These are phyloP conservation scores for Medakamo hakoo DNA, from an alignment of 139 green algal genomes.

Conservation along the genomic window DNA sequence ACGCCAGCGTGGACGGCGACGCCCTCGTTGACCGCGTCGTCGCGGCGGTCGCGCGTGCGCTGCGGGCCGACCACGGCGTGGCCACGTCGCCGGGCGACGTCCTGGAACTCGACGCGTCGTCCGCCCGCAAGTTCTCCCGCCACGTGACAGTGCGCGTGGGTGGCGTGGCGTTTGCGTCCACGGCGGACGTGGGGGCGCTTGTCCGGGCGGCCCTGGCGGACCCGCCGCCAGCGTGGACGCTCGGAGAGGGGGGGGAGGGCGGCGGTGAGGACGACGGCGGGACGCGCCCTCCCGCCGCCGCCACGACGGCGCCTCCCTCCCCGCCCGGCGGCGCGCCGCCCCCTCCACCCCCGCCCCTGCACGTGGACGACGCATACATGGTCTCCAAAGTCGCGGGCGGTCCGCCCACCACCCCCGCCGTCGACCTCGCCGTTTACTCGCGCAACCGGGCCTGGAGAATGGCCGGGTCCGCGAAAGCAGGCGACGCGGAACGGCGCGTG, in stretches of 20 bases:
- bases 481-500: constrained; percentile 18
- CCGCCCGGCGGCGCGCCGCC: constrained; percentile 5
- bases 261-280: not conserved
- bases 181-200: constrained; percentile 25
- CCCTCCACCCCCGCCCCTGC: constrained; percentile 1
- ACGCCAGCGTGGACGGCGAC: constrained; percentile 37
- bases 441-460: constrained; percentile 59
- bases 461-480: constrained; percentile 38
- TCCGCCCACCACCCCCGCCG: not conserved
- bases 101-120: constrained; percentile 54
- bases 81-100: constrained; percentile 13
- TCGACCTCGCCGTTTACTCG: constrained; percentile 56
- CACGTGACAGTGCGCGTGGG: constrained; percentile 60
- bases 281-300: constrained; percentile 7
- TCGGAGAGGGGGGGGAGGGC: constrained; percentile 9
- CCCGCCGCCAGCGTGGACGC: constrained; percentile 1
- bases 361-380: constrained; percentile 6
- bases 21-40: constrained; percentile 41
- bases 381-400: not conserved
- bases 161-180: constrained; percentile 39
- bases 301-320: constrained; percentile 6
- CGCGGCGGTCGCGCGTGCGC: not conserved
- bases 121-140: constrained; percentile 54
- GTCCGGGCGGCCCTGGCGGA: constrained; percentile 2
- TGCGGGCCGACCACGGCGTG: constrained; percentile 6